Evolutionary conservation across 192 early-diverging fungal genomes (phyloP).

Genomic region (Linnemannia schmuckeri): DNA sequence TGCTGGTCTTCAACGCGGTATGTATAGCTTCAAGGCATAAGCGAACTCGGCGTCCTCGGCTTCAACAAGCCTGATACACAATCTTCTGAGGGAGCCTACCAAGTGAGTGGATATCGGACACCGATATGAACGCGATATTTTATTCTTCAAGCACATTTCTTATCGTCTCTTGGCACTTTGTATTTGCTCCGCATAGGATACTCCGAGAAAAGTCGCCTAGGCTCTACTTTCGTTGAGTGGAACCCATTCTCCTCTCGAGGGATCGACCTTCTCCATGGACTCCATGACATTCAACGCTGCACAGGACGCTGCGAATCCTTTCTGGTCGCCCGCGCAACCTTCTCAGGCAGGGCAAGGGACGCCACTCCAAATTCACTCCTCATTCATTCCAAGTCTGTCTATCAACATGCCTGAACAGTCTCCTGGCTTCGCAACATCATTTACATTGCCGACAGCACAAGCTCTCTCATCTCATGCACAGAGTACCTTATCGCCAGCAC

Average conservation of each 20-base stretch:
- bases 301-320: background rate
- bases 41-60: conserved; percentile 1
- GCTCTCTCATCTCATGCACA: too few species aligned
- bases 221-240: too few species aligned
- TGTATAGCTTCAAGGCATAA: conserved; percentile 11
- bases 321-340: conserved; percentile 21
- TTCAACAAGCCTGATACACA: background rate
- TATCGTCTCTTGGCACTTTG: conserved; percentile 15
- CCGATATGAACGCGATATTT: too few species aligned
- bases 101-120: too few species aligned
- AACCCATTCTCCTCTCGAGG: conserved; percentile 12
- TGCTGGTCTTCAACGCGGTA: background rate
- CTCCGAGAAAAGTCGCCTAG: too few species aligned
- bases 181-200: conserved; percentile 20
- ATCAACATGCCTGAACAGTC: background rate
- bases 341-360: too few species aligned
- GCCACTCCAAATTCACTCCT: too few species aligned
- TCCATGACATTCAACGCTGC: background rate
- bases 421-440: background rate
- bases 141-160: background rate
- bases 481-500: too few species aligned
- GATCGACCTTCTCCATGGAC: conserved; percentile 8
- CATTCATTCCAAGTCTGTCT: too few species aligned
- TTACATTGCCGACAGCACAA: too few species aligned
- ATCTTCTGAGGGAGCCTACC: background rate